These are phyloP conservation scores for Salix exigua DNA, from an alignment of 345 rosid species.

Conservation along the genomic window DNA sequence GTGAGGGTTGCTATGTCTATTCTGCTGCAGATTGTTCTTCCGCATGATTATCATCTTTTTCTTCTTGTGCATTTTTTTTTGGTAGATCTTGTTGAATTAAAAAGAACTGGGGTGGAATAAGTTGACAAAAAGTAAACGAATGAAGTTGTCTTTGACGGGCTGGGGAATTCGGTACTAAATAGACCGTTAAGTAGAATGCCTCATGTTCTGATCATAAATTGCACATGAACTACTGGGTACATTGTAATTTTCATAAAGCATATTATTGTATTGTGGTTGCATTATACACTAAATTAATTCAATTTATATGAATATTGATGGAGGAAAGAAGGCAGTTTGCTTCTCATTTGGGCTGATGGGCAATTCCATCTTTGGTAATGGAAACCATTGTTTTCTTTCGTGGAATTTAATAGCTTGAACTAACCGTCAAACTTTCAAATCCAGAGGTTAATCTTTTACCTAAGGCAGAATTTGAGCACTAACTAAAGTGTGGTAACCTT, in stretches of 20 bases:
- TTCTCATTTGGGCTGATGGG: neutral
- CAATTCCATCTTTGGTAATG: neutral
- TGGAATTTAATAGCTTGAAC: neutral
- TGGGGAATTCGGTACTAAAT: neutral
- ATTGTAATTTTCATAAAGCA: neutral
- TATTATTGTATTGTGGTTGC: neutral
- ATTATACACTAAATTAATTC: neutral
- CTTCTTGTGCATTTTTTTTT: neutral
- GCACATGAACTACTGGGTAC: neutral
- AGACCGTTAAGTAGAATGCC: neutral
- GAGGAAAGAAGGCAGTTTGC: neutral
- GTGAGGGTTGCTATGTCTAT: neutral
- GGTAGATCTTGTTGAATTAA: neutral
- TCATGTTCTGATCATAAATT: neutral
- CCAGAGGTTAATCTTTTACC: neutral
- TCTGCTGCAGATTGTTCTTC: neutral
- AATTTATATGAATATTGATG: neutral
- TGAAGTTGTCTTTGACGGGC: neutral
- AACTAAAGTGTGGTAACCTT: neutral
- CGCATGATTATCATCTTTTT: neutral
- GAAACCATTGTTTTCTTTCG: neutral
- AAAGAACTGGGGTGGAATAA: no score
- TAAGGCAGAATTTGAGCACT: neutral
- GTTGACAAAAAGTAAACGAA: no score
- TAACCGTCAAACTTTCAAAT: neutral